phyloP scores from a whole-genome alignment of 1,284 basidiomycete genomes.

The Malassezia cuniculi region DNA sequence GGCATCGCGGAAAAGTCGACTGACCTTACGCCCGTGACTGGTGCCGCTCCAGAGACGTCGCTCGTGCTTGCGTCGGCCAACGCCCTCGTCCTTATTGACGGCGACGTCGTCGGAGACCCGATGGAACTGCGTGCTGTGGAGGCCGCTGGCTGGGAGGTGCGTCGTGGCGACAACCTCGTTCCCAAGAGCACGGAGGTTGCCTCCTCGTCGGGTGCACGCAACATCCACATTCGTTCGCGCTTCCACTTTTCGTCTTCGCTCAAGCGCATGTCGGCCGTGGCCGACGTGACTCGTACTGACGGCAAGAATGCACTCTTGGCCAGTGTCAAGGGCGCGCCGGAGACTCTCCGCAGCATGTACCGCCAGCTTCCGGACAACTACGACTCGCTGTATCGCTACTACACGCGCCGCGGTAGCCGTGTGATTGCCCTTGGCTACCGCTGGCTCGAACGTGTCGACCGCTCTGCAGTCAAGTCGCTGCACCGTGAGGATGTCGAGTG shows the following conservation, averaged over 20 bases:
- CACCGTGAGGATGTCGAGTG: constrained; percentile 35
- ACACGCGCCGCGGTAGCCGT: constrained; percentile 39
- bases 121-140: constrained; percentile 97
- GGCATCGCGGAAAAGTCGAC: constrained; percentile 16
- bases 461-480: constrained; percentile 22
- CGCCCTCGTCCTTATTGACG: constrained; percentile 79
- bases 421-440: constrained; percentile 43
- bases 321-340: constrained; percentile 42
- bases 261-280: constrained; percentile 43
- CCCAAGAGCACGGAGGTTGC: constrained; percentile 11
- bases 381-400: constrained; percentile 42
- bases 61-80: constrained; percentile 85
- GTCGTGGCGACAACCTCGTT: constrained; percentile 51
- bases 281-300: constrained; percentile 21
- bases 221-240: constrained; percentile 33
- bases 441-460: constrained; percentile 24
- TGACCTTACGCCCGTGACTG: constrained; percentile 61
- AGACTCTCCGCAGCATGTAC: constrained; percentile 41
- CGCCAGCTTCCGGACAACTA: constrained; percentile 33
- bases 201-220: constrained; percentile 18
- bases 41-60: constrained; percentile 64
- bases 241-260: constrained; percentile 44
- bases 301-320: constrained; percentile 24
- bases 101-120: constrained; percentile 86
- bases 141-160: constrained; percentile 76